Base-by-base conservation (phyloP, 768 basidiomycete genomes). In the Xerocomellus intermedius region DNA sequence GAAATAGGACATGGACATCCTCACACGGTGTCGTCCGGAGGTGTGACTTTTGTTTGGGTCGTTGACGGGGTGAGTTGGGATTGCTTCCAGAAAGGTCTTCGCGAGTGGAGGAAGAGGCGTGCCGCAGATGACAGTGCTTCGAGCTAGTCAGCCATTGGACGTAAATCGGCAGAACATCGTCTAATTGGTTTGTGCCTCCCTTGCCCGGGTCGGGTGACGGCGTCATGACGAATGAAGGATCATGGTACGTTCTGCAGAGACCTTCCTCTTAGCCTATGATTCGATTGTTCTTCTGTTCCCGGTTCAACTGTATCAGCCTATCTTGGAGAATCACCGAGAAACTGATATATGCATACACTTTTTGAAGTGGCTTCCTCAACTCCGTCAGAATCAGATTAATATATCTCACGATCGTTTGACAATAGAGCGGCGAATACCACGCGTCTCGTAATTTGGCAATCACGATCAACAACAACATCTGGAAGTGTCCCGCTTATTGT, bases 1-100 rank as follows among this genome's bases (percentile, higher is more conserved):
- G 43, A 5, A 2, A 41, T 33, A 26, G 24, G n/a, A 16, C 8
- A 38, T 45, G 3, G n/a, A 16, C 8, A 38, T 45, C 2, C 55
- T 51, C 21, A 55, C 37, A 10, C 3, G 16, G n/a, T 17, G n/a
- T 22, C n/a, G 5, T 49, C 36, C 17, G 5, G 55, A 84, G 91
- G 94, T 3, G 91, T 95, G 3, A 92, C 89, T 0, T 94, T 96
- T 71, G 75, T 81, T 51, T 80, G 88, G n/a, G 87, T 91, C 5
- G 70, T 74, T 3, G 68, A 75, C 21, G 92, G 92, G 0, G 61
- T 91, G 28, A 78, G 84, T 59, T 72, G 77, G 45, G 68, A 75
- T n/a, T 71, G 76, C 5, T 92, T 91, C 64, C 83, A 88, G 59
- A 72, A 78, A n/a, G 94, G 94, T 0, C 69, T 96, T 30, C 71